Percentiles rank a stretch among this genome's conserved stretches.
phyloP scores from a whole-genome alignment of 1,139 yeast species.

The Nakaseomyces glabratus region DNA sequence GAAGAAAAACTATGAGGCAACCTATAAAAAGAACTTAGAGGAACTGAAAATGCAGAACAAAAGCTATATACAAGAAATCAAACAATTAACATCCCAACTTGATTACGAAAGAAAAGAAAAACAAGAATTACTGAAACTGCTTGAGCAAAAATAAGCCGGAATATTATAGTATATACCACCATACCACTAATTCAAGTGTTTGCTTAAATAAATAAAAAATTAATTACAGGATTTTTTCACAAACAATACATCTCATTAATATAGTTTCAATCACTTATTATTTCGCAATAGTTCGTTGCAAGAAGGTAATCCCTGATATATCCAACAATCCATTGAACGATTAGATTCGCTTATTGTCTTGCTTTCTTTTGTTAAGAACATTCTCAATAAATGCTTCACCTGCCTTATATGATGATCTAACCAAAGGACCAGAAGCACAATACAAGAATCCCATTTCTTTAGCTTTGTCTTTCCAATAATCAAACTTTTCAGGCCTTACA shows the following conservation, averaged over 20 bases:
- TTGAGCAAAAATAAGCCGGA: conserved; percentile 36
- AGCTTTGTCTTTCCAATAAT: conserved; percentile 84
- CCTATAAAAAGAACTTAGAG: conserved; percentile 39
- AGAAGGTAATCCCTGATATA: too few relatives aligned
- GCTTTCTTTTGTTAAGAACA: conserved; percentile 68
- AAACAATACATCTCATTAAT: background rate
- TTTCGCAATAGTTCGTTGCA: too few relatives aligned
- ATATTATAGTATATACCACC: too few relatives aligned
- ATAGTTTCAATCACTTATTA: background rate
- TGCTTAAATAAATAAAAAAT: too few relatives aligned
- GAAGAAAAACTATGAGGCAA: conserved; percentile 44
- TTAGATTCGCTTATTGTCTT: too few relatives aligned
- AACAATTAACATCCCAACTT: conserved; percentile 38
- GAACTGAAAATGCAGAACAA: conserved; percentile 37
- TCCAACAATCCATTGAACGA: too few relatives aligned
- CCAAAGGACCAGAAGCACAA: conserved; percentile 96
- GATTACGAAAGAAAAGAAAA: conserved; percentile 46
- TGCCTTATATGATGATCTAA: conserved; percentile 93
- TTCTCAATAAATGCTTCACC: conserved; percentile 98
- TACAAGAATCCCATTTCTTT: conserved; percentile 81
- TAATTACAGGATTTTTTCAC: too few relatives aligned
- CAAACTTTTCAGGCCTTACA: conserved; percentile 89
- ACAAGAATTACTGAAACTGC: conserved; percentile 43
- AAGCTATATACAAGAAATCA: conserved; percentile 38
- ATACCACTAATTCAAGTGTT: too few relatives aligned